These are phyloP conservation scores for Trichosanthes cucumerina DNA, from an alignment of 306 rosid species.

Conservation along the genomic window DNA sequence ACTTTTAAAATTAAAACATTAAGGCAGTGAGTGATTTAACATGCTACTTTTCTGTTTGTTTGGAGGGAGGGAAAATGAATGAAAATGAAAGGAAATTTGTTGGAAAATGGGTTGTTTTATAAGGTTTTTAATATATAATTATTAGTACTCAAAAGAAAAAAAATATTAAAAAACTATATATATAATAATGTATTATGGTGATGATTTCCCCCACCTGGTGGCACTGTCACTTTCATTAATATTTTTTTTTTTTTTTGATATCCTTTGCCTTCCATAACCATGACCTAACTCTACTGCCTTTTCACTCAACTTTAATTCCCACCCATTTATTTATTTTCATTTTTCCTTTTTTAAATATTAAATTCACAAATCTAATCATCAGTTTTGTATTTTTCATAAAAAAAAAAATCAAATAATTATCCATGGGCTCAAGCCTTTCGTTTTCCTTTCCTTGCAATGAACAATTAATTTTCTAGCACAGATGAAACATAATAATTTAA, in stretches of 20 bases:
- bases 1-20: not conserved
- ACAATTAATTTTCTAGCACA: too few relatives aligned
- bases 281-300: not conserved
- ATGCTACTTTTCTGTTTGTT: not conserved
- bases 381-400: too few relatives aligned
- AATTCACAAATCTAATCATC: not conserved
- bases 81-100: not conserved
- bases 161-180: too few relatives aligned
- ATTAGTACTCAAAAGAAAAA: too few relatives aligned
- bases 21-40: not conserved
- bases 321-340: not conserved
- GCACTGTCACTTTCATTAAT: not conserved
- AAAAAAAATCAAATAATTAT: too few relatives aligned
- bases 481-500: too few relatives aligned
- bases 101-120: not conserved
- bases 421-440: too few relatives aligned
- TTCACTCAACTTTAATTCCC: not conserved
- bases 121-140: too few relatives aligned
- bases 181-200: not conserved
- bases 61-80: not conserved
- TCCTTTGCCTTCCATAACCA: not conserved
- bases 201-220: constrained; percentile 4
- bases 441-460: too few relatives aligned
- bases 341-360: not conserved
- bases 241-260: not conserved